Evolutionary conservation across 2,329 filamentous ascomycete species (phyloP).

Genomic region (Cercospora nicotianae): DNA sequence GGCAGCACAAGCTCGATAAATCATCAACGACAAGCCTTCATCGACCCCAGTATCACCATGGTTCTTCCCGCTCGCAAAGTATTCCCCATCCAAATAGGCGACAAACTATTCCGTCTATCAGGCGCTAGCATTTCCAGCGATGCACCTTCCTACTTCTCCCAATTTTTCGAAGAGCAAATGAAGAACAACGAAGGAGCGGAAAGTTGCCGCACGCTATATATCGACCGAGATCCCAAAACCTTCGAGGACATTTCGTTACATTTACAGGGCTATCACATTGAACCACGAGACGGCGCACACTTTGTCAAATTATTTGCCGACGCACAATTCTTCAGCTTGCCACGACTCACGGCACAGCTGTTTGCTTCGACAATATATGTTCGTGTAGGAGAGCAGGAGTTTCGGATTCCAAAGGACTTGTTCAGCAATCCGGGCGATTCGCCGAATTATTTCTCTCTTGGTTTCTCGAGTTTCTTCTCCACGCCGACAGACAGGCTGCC

Average conservation of each 20-base stretch:
- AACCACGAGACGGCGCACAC: slow-evolving; percentile 76
- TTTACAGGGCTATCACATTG: slow-evolving; percentile 87
- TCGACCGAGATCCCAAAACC: slow-evolving; percentile 86
- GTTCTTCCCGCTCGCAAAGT: slow-evolving; percentile 69
- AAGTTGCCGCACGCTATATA: slow-evolving; percentile 78
- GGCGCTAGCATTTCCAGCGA: slow-evolving; percentile 60
- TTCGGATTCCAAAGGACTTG: slow-evolving; percentile 85
- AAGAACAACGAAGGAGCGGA: slow-evolving; percentile 60
- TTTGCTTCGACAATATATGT: slow-evolving; percentile 92
- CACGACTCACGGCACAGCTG: slow-evolving; percentile 83
- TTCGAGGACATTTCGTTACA: slow-evolving; percentile 89
- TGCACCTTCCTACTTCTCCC: slow-evolving; percentile 93
- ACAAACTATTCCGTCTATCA: slow-evolving; percentile 66
- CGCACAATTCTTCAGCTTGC: slow-evolving; percentile 90
- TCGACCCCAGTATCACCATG: slow-evolving; percentile 26
- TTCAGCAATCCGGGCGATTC: slow-evolving; percentile 83
- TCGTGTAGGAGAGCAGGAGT: slow-evolving; percentile 80
- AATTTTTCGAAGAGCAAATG: slow-evolving; percentile 86
- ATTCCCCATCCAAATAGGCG: slow-evolving; percentile 70
- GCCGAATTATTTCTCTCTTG: slow-evolving; percentile 94
- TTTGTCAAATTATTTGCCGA: slow-evolving; percentile 93
- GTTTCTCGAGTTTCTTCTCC: slow-evolving; percentile 85
- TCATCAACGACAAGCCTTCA: slow-evolving; percentile 16
- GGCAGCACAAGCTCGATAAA: not conserved
- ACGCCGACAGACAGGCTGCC: slow-evolving; percentile 79